A percentile compares a stretch with the other conserved stretches of the same genome.
phyloP scores from a whole-genome alignment of 495 filamentous ascomycete genomes.

The Penicillium bialowiezense region DNA sequence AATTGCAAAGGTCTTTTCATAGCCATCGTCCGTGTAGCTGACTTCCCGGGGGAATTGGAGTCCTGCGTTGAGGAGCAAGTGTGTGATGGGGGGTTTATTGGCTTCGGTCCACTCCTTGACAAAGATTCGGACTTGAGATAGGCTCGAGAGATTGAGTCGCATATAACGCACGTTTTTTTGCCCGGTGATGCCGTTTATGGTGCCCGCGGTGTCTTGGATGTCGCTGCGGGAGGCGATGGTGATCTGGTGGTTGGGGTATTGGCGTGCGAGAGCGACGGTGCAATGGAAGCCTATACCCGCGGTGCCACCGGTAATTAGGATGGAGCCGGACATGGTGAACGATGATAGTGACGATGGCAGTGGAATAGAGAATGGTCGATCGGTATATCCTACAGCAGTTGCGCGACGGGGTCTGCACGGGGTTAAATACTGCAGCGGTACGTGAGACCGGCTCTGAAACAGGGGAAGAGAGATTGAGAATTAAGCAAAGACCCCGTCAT shows the following conservation, averaged over 20 bases:
- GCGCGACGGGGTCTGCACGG: no score
- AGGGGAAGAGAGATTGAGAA: no score
- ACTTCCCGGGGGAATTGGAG: slow-evolving; percentile 35
- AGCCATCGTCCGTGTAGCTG: slow-evolving; percentile 32
- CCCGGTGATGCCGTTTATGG: slow-evolving; percentile 26
- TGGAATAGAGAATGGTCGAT: no score
- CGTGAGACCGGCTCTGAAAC: no score
- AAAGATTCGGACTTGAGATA: slow-evolving; percentile 37
- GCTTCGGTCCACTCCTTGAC: slow-evolving; percentile 35
- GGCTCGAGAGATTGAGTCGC: slow-evolving; percentile 37
- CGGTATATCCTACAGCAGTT: no score
- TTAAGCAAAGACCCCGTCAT: no score
- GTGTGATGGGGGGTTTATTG: slow-evolving; percentile 39
- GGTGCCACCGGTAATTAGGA: slow-evolving; percentile 47
- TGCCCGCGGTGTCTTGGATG: slow-evolving; percentile 34
- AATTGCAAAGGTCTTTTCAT: slow-evolving; percentile 44
- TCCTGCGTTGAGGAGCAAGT: slow-evolving; percentile 47
- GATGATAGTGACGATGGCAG: no score
- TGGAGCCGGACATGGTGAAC: no score
- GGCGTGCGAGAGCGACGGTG: slow-evolving; percentile 29
- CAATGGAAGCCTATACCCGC: slow-evolving; percentile 33
- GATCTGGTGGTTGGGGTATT: slow-evolving; percentile 30
- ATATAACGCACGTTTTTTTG: slow-evolving; percentile 40
- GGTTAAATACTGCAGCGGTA: no score
- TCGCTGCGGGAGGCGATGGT: slow-evolving; percentile 42